Base-by-base conservation (phyloP, 257 asterid species). In the Rhazya stricta region DNA sequence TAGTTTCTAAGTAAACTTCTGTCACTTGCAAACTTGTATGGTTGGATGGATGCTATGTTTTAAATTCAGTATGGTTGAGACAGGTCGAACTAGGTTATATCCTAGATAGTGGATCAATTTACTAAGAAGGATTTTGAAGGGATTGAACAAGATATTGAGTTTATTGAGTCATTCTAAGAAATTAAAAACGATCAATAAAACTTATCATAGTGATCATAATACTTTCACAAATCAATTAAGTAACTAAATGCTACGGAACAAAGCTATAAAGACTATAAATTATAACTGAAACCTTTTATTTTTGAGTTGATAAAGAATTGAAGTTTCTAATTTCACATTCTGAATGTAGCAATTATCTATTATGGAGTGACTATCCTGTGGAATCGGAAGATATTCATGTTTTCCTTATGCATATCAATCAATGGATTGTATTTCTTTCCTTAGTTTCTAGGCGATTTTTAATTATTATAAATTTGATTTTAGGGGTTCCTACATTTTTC, bases 1-100 rank as follows among this genome's bases (percentile, higher is more conserved):
- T 89, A 85, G 83, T 83, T 78, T 73, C 67, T 63, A 71, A 65
- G 78, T 42, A 42, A 71, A 81, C 45, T 83, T 78, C n/a, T 39
- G 57, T 78, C 61, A 42, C 46, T 74, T 42, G 46, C 15, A 50
- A 70, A 50, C 56, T 45, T 77, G 45, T 51, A 46, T n/a, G n/a
- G 77, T 34, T 70, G 71, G 67, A n/a, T 18, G 36, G 58, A 29
- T 60, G 54, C 11, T 27, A 48, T 69, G 23, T 43, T 48, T 48
- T 19, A 6, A 45, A 45, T 37, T 66, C 32, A 41, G 19, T 37
- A 66, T 36, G 50, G 51, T 30, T 25, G 41, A 37, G 39, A 37
- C 34, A 8, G 9, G 42, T 54, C 42, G 34, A 67, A 18, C 69
- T 53, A 9, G 67, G 43, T 25, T 48, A 51, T 37, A 43, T 12